Evolutionary conservation across 352 stramenopile species (phyloP), one percentile per base, ranked within the genome.

Genomic region (Phytophthora crassamura): DNA sequence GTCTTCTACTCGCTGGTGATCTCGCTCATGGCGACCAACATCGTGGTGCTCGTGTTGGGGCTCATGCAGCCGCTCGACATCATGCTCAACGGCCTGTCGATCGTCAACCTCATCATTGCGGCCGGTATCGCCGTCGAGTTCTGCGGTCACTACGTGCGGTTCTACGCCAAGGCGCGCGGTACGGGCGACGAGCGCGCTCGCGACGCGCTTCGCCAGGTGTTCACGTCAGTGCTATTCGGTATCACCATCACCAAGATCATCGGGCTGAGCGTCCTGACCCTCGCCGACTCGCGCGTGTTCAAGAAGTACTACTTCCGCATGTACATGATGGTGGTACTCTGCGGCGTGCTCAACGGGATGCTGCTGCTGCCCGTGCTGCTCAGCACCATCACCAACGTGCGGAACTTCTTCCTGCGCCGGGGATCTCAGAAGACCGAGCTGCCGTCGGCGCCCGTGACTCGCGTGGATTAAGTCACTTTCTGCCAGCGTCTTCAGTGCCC

Each of bases 291-390:
- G 55, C 82, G 88, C 22, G 75, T 97, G 51, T 96, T 97, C 65
- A 86, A 90, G 59, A 88, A 96, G 61, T 97, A 97, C 69, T 97
- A 94, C 72, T 96, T 96, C 70, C 82, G 89, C 52, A 96, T 97
- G 89, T 97, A 96, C 75, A 89, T 94, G 75, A 67, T 97, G 36
- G 56, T 91, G 28, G 89, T 90, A 15, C 71, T 89, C 43, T 89
- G 87, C 47, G 90, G 89, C 30, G 84, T 90, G 16, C 81, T 97
- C 34, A 93, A 91, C 54, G 84, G 83, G 18, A 81, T 91, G 69
- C 39, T 89, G 38, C 43, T 94, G 47, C 58, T 94, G 16, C 86
- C 93, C 78, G 64, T 83, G 86, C 39, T 74, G 22, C 69, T 72
- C 70, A 89, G 80, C 30, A 78, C 82, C 10, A 65, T 74, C 40